Evolutionary conservation across 1,284 basidiomycete genomes (phyloP).

Genomic region (Neonothopanus nambi): DNA sequence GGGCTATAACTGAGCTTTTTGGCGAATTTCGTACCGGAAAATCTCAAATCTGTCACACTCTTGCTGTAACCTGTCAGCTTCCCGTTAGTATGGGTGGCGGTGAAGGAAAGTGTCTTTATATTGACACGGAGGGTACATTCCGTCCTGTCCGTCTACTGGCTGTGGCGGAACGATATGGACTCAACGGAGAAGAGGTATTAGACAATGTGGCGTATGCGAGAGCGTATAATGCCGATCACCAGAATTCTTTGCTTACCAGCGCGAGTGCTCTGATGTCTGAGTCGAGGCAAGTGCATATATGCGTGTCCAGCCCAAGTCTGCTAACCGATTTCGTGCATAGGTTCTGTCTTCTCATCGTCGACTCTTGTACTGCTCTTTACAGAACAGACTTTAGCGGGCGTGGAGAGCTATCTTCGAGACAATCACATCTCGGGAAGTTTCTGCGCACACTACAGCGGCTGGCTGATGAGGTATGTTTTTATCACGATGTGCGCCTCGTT

Average conservation of each 20-base stretch:
- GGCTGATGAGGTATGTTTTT: conserved; percentile 84
- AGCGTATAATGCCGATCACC: conserved; percentile 99
- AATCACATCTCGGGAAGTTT: conserved; percentile 98
- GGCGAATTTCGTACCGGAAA: conserved; percentile 99
- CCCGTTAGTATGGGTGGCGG: conserved; percentile 98
- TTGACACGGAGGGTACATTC: conserved; percentile 99
- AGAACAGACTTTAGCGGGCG: conserved; percentile 96
- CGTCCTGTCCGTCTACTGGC: conserved; percentile 93
- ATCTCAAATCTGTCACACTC: conserved; percentile 96
- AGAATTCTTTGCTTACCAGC: conserved; percentile 86
- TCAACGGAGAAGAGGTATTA: conserved; percentile 96
- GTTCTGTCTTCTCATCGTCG: conserved; percentile 95
- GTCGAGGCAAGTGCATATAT: conserved; percentile 65
- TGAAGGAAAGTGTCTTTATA: conserved; percentile 98
- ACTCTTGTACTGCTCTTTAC: conserved; percentile 96
- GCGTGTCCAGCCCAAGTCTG: neutral
- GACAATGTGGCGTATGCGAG: conserved; percentile 99
- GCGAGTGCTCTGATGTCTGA: conserved; percentile 98
- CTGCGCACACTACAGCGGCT: conserved; percentile 89
- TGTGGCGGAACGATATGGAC: conserved; percentile 92
- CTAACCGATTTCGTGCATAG: conserved; percentile 40
- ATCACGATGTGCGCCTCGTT: conserved; percentile 13
- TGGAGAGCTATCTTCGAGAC: conserved; percentile 93
- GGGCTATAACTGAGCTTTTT: conserved; percentile 97
- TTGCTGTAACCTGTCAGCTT: conserved; percentile 97